Base-by-base conservation (phyloP, 2,329 filamentous ascomycete genomes). In the Talaromyces sp. region DNA sequence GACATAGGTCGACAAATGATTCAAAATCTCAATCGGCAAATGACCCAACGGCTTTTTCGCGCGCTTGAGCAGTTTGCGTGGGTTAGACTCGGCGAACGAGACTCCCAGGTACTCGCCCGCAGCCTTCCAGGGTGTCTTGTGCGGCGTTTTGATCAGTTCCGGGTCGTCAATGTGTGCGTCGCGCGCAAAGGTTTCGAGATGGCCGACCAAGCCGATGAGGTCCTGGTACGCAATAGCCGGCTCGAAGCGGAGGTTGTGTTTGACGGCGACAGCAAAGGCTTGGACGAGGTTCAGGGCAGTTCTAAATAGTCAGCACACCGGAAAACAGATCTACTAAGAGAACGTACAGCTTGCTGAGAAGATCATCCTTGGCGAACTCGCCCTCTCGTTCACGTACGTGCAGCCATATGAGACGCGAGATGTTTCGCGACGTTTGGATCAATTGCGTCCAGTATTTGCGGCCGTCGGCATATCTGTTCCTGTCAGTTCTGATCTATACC, bases 241-340 rank as follows among this genome's bases (percentile, higher is more conserved):
- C 71, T 96, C 90, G 72, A 93, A 93, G 32, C 91, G 89, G 32
- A 96, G 83, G 68, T 86, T 88, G 76, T 95, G 91, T 77, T 93
- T 93, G 62, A 96, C 80, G 1, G 91, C 78, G 19, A 90, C 81
- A n/a, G 89, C 83, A 67, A 90, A 95, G 2, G 90, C 89, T 29
- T 91, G 83, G 64, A 95, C 81, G 7, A 95, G 81, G 71, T 95
- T 93, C 73, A 95, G 84, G 7, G 86, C 86, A 17, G 86, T 86
- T 35, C 79, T 81, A 46, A 24, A 7, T 4, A 46, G 43, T 46
- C 6, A 46, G 43, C 5, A 21, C 11, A 8, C 8, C 10, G 21
- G 4, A 8, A 21, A 10, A 46, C 21, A 35, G 17, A 35, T 3
- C 1, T 19, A 9, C 2, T 2, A 19, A 38, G 14, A 49, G n/a